Evolutionary conservation across 148 eudicot genomes (phyloP).

Genomic region (Silene conica): DNA sequence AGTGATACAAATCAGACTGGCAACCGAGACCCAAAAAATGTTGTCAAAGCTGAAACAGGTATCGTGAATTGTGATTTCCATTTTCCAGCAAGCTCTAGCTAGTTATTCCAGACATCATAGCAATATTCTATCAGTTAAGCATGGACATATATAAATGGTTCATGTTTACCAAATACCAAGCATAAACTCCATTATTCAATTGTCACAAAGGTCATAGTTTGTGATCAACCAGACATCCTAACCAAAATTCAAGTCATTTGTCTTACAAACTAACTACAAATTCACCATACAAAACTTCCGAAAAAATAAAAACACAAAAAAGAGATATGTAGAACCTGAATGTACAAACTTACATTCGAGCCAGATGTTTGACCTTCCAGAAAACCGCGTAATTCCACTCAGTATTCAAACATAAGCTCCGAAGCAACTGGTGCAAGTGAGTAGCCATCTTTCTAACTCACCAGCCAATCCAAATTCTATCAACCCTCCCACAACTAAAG

Average conservation of each 20-base stretch:
- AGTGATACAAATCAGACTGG: not conserved
- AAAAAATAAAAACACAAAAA: too few species aligned
- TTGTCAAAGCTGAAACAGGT: not conserved
- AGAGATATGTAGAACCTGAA: not conserved
- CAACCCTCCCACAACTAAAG: slow-evolving; percentile 35
- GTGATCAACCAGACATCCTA: not conserved
- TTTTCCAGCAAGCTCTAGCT: not conserved
- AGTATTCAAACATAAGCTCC: slow-evolving; percentile 55
- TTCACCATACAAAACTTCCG: too few species aligned
- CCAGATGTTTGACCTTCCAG: slow-evolving; percentile 78
- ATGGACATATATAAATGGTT: not conserved
- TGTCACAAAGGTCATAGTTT: not conserved
- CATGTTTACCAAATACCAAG: not conserved
- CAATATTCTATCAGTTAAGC: not conserved
- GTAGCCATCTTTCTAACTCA: slow-evolving; percentile 52
- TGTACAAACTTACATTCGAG: slow-evolving; percentile 59
- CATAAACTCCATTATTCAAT: not conserved
- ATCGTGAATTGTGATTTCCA: too few species aligned
- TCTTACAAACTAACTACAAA: not conserved
- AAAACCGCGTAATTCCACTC: slow-evolving; percentile 82
- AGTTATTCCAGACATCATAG: not conserved
- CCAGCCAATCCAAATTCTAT: slow-evolving; percentile 33
- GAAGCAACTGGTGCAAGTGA: slow-evolving; percentile 66
- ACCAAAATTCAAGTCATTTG: not conserved
- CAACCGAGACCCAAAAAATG: not conserved